A percentile compares a stretch with the other conserved stretches of the same genome.
These are phyloP conservation scores for Rhodamnia rubescens DNA, from an alignment of 345 rosid genomes.

Conservation along the genomic window DNA sequence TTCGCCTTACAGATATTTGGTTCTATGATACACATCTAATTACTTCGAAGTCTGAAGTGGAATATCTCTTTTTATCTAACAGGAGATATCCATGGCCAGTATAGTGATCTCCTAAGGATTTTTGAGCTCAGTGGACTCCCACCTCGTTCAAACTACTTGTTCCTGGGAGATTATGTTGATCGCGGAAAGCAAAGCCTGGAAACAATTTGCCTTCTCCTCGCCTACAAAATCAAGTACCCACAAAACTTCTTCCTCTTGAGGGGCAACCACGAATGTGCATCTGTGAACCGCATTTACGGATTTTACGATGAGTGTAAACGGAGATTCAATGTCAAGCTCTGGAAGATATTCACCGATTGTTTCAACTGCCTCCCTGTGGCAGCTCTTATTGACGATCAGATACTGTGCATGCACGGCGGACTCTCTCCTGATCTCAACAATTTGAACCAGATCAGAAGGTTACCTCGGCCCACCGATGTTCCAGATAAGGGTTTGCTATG, in stretches of 20 bases:
- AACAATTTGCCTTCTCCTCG: constrained; percentile 84
- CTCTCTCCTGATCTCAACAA: constrained; percentile 62
- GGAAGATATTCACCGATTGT: constrained; percentile 71
- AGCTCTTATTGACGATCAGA: constrained; percentile 70
- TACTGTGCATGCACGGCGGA: constrained; percentile 91
- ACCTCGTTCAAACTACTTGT: constrained; percentile 74
- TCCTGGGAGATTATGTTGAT: constrained; percentile 87
- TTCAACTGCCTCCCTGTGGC: constrained; percentile 90
- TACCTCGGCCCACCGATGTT: constrained; percentile 67
- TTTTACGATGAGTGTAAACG: constrained; percentile 86
- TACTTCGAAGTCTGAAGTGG: background rate
- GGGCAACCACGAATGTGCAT: constrained; percentile 91
- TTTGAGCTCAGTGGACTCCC: constrained; percentile 79
- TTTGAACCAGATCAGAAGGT: constrained; percentile 56
- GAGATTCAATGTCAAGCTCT: constrained; percentile 55
- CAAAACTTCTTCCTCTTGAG: constrained; percentile 69
- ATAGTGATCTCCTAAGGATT: constrained; percentile 79
- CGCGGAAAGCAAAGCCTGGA: constrained; percentile 87
- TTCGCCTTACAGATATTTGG: background rate
- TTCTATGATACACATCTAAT: background rate
- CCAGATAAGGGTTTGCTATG: constrained; percentile 84
- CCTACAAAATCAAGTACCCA: constrained; percentile 76
- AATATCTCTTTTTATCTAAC: background rate
- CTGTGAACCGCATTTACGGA: constrained; percentile 79
- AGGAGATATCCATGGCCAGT: constrained; percentile 95